These are phyloP conservation scores for Symbiodinium natans DNA, from an alignment of 73 alveolate species.

Conservation along the genomic window DNA sequence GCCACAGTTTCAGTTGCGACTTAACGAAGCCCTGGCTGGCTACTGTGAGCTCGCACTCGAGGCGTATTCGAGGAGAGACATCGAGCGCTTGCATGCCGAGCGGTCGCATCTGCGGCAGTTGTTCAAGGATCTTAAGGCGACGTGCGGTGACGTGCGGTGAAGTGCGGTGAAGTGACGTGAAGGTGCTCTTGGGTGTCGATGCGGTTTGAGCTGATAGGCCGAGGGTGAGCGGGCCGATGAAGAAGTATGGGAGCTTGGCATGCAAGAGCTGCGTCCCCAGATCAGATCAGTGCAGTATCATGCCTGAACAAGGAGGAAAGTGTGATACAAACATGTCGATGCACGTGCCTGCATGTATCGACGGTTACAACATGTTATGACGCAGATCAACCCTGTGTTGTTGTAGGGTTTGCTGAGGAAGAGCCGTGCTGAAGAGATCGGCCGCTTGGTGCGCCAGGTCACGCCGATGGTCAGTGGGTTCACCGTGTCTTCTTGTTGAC, in stretches of 20 bases:
- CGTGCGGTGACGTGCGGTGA: too few relatives aligned
- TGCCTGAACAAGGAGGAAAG: not conserved
- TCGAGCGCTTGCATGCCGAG: constrained; percentile 85
- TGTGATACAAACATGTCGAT: not conserved
- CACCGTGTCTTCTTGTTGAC: not conserved
- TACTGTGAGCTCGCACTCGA: not conserved
- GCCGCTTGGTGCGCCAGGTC: constrained; percentile 73
- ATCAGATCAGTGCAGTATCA: not conserved
- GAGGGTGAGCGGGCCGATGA: constrained; percentile 85
- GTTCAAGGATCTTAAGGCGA: constrained; percentile 81
- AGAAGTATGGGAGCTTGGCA: constrained; percentile 73
- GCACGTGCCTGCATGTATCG: not conserved
- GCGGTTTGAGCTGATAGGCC: not conserved
- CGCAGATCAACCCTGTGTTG: not conserved
- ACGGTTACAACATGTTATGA: not conserved
- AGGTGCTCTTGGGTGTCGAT: not conserved
- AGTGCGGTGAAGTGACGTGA: not conserved
- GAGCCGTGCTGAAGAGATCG: constrained; percentile 76
- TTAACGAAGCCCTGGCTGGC: not conserved
- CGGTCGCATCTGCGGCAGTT: constrained; percentile 78
- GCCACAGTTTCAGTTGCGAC: not conserved
- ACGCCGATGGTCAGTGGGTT: too few relatives aligned
- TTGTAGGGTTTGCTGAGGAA: not conserved
- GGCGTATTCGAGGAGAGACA: constrained; percentile 85
- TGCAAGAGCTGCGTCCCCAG: constrained; percentile 32